Evolutionary conservation across 2,329 filamentous ascomycete species (phyloP).

Genomic region (Fusarium sp.): DNA sequence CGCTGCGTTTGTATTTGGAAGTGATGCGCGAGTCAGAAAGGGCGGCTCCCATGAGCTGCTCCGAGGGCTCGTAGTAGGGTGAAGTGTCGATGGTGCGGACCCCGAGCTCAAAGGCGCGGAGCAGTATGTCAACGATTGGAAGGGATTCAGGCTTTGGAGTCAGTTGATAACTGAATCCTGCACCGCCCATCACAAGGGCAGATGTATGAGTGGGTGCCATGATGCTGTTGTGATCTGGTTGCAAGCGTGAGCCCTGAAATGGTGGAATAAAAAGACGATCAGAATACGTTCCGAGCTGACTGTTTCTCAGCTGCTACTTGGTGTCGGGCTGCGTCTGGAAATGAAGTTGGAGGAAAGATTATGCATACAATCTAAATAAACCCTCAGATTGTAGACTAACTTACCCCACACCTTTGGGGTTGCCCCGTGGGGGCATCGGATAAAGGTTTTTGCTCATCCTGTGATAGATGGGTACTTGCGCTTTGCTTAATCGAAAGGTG

Average conservation of each 20-base stretch:
- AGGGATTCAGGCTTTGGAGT: background rate
- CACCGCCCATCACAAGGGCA: background rate
- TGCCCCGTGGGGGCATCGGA: background rate
- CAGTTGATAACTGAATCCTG: slow-evolving; percentile 8
- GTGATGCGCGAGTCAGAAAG: background rate
- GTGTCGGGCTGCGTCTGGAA: background rate
- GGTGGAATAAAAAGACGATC: fast-evolving
- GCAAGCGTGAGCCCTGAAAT: fast-evolving
- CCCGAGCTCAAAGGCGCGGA: slow-evolving; percentile 3
- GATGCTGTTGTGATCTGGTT: background rate
- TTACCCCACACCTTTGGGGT: background rate
- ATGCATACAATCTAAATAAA: background rate
- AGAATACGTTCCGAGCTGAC: fast-evolving
- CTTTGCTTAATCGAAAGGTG: too few species aligned
- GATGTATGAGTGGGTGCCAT: background rate
- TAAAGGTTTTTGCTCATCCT: background rate
- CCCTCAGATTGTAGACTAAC: background rate
- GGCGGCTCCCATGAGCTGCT: slow-evolving; percentile 15
- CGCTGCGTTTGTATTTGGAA: background rate
- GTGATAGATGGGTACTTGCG: too few species aligned
- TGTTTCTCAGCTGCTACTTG: too few species aligned
- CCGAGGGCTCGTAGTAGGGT: slow-evolving; percentile 5
- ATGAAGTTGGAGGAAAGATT: background rate
- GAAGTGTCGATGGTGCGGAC: slow-evolving; percentile 5
- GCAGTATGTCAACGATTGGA: slow-evolving; percentile 2